phyloP scores from a whole-genome alignment of 2,329 filamentous ascomycete species.

The Amphichorda felina region DNA sequence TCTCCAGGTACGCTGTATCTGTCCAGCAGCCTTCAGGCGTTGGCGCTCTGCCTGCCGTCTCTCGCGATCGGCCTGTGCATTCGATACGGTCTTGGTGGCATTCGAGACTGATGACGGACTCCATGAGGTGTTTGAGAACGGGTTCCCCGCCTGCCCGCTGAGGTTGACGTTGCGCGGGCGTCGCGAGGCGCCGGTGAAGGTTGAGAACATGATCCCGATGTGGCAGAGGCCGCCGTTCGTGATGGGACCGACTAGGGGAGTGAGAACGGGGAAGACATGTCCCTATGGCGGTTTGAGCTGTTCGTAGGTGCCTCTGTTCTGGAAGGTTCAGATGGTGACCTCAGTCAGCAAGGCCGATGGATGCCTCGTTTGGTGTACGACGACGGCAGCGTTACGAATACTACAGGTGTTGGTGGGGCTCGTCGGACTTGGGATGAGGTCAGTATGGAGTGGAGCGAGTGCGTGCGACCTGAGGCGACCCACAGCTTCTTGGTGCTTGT shows the following conservation, averaged over 20 bases:
- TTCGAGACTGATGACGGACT: slow-evolving; percentile 44
- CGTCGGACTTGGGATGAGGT: not conserved
- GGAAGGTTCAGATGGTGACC: too few species aligned
- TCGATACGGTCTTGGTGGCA: slow-evolving; percentile 66
- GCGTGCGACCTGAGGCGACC: too few species aligned
- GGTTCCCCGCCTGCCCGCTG: slow-evolving; percentile 71
- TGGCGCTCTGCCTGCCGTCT: slow-evolving; percentile 73
- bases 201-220: slow-evolving; percentile 61
- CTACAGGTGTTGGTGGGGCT: too few species aligned
- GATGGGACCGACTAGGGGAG: too few species aligned
- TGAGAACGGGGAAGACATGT: too few species aligned
- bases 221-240: not conserved
- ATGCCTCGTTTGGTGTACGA: too few species aligned
- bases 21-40: slow-evolving; percentile 58
- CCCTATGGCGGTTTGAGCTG: too few species aligned
- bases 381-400: too few species aligned
- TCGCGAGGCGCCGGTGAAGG: slow-evolving; percentile 79
- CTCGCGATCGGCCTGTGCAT: slow-evolving; percentile 77
- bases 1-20: slow-evolving; percentile 73
- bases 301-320: not conserved
- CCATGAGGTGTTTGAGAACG: slow-evolving; percentile 57
- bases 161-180: slow-evolving; percentile 89
- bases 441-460: too few species aligned
- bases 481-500: too few species aligned
- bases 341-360: too few species aligned